phyloP scores from a whole-genome alignment of 2,329 filamentous ascomycete genomes.

The Cadophora luteo-olivacea region DNA sequence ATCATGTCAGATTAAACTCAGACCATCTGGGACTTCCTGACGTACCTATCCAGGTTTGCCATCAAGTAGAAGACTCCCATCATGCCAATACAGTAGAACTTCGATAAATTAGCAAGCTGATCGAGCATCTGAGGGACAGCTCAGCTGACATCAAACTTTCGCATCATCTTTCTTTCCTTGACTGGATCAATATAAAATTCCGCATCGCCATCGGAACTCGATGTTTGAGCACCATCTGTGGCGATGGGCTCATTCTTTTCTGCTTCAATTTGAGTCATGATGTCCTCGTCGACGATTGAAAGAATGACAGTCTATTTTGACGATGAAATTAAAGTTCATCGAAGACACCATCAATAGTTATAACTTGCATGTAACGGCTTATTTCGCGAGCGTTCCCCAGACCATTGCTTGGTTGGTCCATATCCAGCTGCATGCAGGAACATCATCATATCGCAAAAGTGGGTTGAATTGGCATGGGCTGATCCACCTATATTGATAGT shows the following conservation, averaged over 20 bases:
- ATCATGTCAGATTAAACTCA: background rate
- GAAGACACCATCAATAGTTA: too few relatives aligned
- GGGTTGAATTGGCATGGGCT: too few relatives aligned
- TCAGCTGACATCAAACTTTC: constrained; percentile 52
- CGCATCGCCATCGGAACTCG: constrained; percentile 13
- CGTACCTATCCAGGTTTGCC: constrained; percentile 57
- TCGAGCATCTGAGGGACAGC: background rate
- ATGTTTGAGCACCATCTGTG: background rate
- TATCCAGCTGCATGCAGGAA: too few relatives aligned
- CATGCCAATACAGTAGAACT: constrained; percentile 37
- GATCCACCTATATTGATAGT: too few relatives aligned
- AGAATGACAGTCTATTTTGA: background rate
- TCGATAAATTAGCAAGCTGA: constrained; percentile 36
- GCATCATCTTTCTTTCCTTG: constrained; percentile 52
- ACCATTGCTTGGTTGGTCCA: too few relatives aligned
- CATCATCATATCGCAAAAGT: too few relatives aligned
- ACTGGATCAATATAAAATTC: constrained; percentile 47
- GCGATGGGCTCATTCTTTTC: background rate
- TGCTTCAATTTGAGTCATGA: background rate
- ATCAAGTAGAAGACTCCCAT: constrained; percentile 61
- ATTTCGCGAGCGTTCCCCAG: too few relatives aligned
- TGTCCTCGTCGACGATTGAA: background rate
- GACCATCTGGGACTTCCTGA: too few relatives aligned
- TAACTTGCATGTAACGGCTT: too few relatives aligned
- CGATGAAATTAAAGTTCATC: too few relatives aligned